Percentiles rank a stretch among this genome's conserved stretches.
Conservation (phyloP, 495 filamentous ascomycete genomes). For the Xylaria nigripes region DNA sequence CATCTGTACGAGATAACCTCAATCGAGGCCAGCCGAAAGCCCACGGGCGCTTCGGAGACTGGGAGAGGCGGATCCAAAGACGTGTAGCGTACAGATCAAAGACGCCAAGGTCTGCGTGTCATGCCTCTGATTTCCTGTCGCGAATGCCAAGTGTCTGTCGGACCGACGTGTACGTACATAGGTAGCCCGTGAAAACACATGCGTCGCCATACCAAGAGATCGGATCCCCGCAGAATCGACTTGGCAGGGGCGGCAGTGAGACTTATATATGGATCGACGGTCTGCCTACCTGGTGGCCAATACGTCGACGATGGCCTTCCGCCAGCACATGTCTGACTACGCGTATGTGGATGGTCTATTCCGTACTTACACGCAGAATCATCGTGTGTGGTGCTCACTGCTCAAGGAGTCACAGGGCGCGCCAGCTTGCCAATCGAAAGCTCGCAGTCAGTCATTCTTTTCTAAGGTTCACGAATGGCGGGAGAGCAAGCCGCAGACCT, state of each 20-base stretch:
- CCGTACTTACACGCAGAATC: too few species aligned
- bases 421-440: neutral
- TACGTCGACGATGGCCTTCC: neutral
- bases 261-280: slow-evolving; percentile 4
- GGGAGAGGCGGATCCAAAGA: too few species aligned
- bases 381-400: too few species aligned
- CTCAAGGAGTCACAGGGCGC: too few species aligned
- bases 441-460: neutral
- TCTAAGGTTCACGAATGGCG: too few species aligned
- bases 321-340: neutral
- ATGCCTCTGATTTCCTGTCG: neutral
- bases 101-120: slow-evolving; percentile 3
- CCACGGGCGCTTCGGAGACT: slow-evolving; percentile 7
- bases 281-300: neutral
- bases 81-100: too few species aligned
- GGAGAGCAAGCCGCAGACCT: neutral
- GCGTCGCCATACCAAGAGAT: slow-evolving; percentile 26
- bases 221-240: slow-evolving; percentile 27
- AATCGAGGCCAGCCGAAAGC: slow-evolving; percentile 2
- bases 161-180: slow-evolving; percentile 23
- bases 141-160: slow-evolving; percentile 23
- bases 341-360: too few species aligned
- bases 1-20: neutral
- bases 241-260: slow-evolving; percentile 31
- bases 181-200: slow-evolving; percentile 13